These are phyloP conservation scores for Arthromyces matolae DNA, from an alignment of 768 basidiomycete species.

Conservation along the genomic window DNA sequence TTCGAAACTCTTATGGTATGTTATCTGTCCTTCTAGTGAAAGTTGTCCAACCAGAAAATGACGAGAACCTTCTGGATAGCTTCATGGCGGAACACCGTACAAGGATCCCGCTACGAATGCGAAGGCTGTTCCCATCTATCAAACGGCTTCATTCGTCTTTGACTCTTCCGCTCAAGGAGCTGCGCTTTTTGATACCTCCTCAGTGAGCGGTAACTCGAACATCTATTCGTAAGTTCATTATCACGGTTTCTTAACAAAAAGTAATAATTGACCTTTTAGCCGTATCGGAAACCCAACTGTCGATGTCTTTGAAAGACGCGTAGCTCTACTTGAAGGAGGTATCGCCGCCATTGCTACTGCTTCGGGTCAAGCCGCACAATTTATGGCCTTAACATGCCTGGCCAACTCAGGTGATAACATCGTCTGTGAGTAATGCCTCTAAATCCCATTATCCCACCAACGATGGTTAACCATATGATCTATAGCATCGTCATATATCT, in stretches of 20 bases:
- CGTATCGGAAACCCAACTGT: constrained; percentile 15
- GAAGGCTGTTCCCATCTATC: constrained; percentile 62
- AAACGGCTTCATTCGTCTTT: constrained; percentile 53
- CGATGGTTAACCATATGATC: neutral
- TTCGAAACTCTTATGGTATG: constrained; percentile 44
- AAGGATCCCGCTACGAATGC: constrained; percentile 53
- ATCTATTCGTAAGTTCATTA: neutral
- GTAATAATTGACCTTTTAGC: neutral
- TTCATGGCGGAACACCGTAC: constrained; percentile 54
- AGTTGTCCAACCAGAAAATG: too few relatives aligned
- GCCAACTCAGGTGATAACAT: constrained; percentile 61
- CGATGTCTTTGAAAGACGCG: constrained; percentile 62
- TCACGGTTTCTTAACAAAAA: neutral
- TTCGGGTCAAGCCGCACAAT: constrained; percentile 62
- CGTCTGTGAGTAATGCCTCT: constrained; percentile 56
- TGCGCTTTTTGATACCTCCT: constrained; percentile 6
- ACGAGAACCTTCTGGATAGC: constrained; percentile 39
- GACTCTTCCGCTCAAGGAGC: constrained; percentile 44
- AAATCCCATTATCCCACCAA: too few relatives aligned
- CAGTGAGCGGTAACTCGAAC: constrained; percentile 8
- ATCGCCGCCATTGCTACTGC: constrained; percentile 54
- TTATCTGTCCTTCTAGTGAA: neutral
- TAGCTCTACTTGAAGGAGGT: constrained; percentile 63
- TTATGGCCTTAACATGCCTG: constrained; percentile 52
- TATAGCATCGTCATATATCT: constrained; percentile 8